Percentiles rank a stretch among this genome's conserved stretches.
Conservation (phyloP, 345 rosid genomes). For the Sisymbrium altissimum region DNA sequence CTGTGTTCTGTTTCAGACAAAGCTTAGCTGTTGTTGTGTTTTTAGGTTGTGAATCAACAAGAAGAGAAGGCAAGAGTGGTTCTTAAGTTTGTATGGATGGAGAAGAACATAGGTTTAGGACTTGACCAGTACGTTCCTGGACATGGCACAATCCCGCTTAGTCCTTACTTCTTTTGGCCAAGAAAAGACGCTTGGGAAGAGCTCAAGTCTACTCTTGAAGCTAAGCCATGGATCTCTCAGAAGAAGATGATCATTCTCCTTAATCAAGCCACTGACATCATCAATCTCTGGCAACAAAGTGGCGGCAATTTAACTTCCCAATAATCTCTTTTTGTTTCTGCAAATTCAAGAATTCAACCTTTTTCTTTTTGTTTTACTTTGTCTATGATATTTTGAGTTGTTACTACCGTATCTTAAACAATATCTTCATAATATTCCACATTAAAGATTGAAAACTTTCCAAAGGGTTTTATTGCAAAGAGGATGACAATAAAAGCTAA, state of each 20-base stretch:
- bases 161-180: conserved; percentile 81
- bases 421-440: not conserved
- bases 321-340: conserved; percentile 8
- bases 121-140: conserved; percentile 72
- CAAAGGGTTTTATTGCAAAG: not conserved
- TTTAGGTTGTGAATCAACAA: conserved; percentile 43
- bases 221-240: conserved; percentile 78
- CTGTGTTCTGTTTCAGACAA: conserved; percentile 10
- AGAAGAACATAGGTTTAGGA: conserved; percentile 75
- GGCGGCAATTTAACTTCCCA: conserved; percentile 58
- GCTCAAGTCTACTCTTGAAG: conserved; percentile 66
- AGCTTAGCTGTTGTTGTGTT: not conserved
- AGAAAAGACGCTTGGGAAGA: conserved; percentile 92
- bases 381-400: not conserved
- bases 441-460: not conserved
- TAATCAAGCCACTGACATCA: conserved; percentile 81
- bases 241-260: conserved; percentile 79
- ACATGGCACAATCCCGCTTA: conserved; percentile 66
- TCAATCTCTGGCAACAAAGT: conserved; percentile 88
- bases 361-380: not conserved
- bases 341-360: conserved; percentile 2
- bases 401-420: not conserved
- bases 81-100: conserved; percentile 84
- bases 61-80: conserved; percentile 60
- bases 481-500: not conserved